phyloP scores from a whole-genome alignment of 2,329 filamentous ascomycete genomes.

The Rhynchosporium graminicola region DNA sequence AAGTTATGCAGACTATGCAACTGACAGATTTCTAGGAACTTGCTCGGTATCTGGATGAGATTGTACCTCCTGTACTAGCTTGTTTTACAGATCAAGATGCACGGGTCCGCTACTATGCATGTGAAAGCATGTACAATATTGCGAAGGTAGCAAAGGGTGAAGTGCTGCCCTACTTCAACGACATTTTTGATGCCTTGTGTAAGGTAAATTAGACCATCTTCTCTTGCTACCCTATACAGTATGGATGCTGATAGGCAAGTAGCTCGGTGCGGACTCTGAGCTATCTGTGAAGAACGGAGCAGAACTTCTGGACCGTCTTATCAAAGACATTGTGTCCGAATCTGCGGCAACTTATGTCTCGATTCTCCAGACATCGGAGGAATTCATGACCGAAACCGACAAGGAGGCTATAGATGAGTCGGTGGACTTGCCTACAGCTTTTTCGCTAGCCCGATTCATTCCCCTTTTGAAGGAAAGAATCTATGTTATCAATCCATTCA shows the following conservation, averaged over 20 bases:
- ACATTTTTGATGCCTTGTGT: conserved; percentile 95
- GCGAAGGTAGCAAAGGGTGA: conserved; percentile 98
- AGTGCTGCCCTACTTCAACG: conserved; percentile 95
- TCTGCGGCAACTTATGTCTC: conserved; percentile 95
- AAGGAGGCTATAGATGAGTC: conserved; percentile 49
- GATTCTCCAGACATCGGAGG: conserved; percentile 66
- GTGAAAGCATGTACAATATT: conserved; percentile 99
- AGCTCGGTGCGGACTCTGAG: conserved; percentile 95
- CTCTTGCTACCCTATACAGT: neutral
- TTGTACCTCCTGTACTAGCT: conserved; percentile 92
- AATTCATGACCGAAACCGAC: conserved; percentile 52
- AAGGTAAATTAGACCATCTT: conserved; percentile 61
- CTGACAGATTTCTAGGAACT: conserved; percentile 64
- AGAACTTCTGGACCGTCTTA: conserved; percentile 87
- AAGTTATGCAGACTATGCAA: conserved; percentile 12
- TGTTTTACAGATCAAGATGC: conserved; percentile 99
- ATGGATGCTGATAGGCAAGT: conserved; percentile 19
- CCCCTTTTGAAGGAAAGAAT: conserved; percentile 93
- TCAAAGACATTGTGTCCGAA: conserved; percentile 96
- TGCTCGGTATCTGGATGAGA: conserved; percentile 86
- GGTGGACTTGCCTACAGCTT: conserved; percentile 74
- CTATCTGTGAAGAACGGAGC: conserved; percentile 97
- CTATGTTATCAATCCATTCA: conserved; percentile 91
- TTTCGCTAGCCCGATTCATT: conserved; percentile 88
- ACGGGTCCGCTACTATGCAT: conserved; percentile 94